A percentile compares a stretch with the other conserved stretches of the same genome.
Conservation (phyloP, 257 asterid genomes). For the Solanum pennellii region DNA sequence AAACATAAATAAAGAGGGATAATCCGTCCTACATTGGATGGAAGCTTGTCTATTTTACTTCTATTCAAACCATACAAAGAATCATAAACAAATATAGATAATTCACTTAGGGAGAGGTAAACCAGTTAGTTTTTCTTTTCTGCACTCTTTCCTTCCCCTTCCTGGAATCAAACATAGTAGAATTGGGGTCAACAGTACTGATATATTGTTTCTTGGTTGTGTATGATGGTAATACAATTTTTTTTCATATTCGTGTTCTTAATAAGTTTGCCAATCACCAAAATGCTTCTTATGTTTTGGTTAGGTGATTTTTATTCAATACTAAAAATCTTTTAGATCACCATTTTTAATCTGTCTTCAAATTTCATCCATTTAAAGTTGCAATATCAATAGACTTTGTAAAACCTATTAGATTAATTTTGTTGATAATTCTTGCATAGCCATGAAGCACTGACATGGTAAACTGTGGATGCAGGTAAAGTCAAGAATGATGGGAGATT, state of each 20-base stretch:
- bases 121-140: background rate
- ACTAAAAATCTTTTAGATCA: background rate
- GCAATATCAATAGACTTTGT: background rate
- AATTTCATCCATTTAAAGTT: background rate
- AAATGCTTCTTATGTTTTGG: background rate
- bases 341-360: background rate
- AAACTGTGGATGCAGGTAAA: constrained; percentile 52
- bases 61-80: background rate
- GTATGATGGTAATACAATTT: background rate
- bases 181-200: background rate
- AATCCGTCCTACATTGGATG: background rate
- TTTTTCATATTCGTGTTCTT: background rate
- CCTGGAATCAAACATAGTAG: background rate
- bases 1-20: background rate
- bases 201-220: background rate
- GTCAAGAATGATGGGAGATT: constrained; percentile 98
- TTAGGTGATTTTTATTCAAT: background rate
- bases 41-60: background rate
- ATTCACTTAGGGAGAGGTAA: background rate
- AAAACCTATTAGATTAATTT: background rate
- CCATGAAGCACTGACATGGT: background rate
- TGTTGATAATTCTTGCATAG: background rate
- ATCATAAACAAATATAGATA: background rate
- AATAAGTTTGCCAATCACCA: background rate
- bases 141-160: background rate